Evolutionary conservation across 2,329 filamentous ascomycete species (phyloP).

Genomic region (Alternaria ethzedia): DNA sequence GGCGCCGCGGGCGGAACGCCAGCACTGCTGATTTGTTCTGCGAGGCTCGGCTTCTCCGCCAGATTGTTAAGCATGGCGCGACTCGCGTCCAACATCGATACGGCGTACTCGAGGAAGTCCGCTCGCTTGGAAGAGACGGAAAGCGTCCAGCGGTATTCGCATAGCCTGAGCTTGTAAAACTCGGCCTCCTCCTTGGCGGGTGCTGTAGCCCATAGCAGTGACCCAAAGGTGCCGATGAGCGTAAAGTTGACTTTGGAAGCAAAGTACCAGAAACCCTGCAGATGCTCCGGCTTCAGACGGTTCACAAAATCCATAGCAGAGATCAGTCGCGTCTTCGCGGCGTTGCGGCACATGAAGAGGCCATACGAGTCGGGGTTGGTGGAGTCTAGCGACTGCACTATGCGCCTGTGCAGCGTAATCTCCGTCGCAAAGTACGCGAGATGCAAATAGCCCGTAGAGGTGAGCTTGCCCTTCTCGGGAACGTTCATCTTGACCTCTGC

Average conservation of each 20-base stretch:
- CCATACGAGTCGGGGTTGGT: slow-evolving; percentile 74
- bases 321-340: slow-evolving; percentile 91
- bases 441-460: slow-evolving; percentile 71
- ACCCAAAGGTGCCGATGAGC: slow-evolving; percentile 91
- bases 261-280: slow-evolving; percentile 93
- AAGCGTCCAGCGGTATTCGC: slow-evolving; percentile 93
- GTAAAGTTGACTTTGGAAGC: slow-evolving; percentile 90
- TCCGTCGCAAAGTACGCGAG: slow-evolving; percentile 93
- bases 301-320: slow-evolving; percentile 98
- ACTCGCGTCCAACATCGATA: slow-evolving; percentile 54
- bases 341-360: slow-evolving; percentile 88
- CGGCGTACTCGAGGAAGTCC: slow-evolving; percentile 55
- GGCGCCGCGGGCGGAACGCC: slow-evolving; percentile 46
- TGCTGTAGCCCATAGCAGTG: slow-evolving; percentile 85
- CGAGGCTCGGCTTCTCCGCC: slow-evolving; percentile 52
- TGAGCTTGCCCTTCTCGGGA: slow-evolving; percentile 50
- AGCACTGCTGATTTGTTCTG: slow-evolving; percentile 46
- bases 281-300: slow-evolving; percentile 81
- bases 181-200: slow-evolving; percentile 87
- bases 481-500: slow-evolving; percentile 68
- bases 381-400: slow-evolving; percentile 77
- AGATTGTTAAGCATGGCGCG: slow-evolving; percentile 53
- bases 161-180: slow-evolving; percentile 84
- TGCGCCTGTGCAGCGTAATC: slow-evolving; percentile 89
- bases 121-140: slow-evolving; percentile 80